These are phyloP conservation scores for Gremmenia infestans DNA, from an alignment of 2,329 filamentous ascomycete species.

Conservation along the genomic window DNA sequence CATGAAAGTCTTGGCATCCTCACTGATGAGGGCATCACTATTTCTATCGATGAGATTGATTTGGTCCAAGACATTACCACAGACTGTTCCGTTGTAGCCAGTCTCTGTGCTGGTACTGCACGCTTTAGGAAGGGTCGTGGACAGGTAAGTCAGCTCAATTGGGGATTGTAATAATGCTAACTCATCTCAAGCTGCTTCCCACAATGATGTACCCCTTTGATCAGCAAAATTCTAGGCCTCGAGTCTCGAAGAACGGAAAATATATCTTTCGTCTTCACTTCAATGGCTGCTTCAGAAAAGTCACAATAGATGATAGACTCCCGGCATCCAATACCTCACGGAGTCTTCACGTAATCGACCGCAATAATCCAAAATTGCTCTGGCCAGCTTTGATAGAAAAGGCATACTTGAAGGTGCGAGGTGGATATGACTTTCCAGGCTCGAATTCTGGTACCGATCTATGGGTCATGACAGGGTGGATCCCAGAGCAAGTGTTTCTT, in stretches of 20 bases:
- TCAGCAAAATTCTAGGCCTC: conserved; percentile 48
- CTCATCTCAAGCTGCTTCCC: conserved; percentile 54
- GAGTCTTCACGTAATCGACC: conserved; percentile 81
- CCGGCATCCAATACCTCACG: conserved; percentile 71
- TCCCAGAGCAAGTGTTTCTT: conserved; percentile 90
- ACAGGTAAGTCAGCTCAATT: conserved; percentile 46
- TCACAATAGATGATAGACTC: conserved; percentile 83
- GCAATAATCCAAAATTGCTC: conserved; percentile 71
- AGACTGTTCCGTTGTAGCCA: conserved; percentile 95
- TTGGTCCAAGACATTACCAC: conserved; percentile 93
- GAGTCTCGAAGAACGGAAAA: conserved; percentile 72
- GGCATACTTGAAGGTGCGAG: conserved; percentile 90
- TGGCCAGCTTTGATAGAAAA: conserved; percentile 96
- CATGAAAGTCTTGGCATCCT: conserved; percentile 50
- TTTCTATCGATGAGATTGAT: conserved; percentile 58
- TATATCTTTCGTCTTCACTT: conserved; percentile 93
- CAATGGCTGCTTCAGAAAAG: conserved; percentile 85
- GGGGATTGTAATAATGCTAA: not conserved
- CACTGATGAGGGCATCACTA: conserved; percentile 48
- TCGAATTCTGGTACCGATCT: conserved; percentile 96
- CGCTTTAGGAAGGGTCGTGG: conserved; percentile 63
- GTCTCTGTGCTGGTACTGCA: conserved; percentile 76
- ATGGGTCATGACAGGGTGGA: conserved; percentile 91
- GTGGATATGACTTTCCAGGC: conserved; percentile 95
- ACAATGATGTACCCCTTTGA: conserved; percentile 75